Evolutionary conservation across 495 filamentous ascomycete species (phyloP).

Genomic region (Talaromyces stipitatus): DNA sequence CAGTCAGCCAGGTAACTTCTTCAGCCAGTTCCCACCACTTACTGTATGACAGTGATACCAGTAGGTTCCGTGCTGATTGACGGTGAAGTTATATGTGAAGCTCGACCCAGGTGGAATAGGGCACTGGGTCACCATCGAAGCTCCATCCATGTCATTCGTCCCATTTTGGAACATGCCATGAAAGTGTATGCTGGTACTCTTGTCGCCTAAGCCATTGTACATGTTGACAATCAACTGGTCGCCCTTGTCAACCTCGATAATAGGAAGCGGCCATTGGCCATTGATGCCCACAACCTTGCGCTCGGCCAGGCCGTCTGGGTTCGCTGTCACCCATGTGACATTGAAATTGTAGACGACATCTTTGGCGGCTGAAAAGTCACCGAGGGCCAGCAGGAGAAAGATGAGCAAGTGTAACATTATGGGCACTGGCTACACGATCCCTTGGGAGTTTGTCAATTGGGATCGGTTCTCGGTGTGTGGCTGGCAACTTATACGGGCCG

Average conservation of each 20-base stretch:
- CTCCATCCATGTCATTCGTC: slow-evolving; percentile 68
- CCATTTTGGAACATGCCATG: slow-evolving; percentile 71
- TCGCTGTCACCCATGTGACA: slow-evolving; percentile 70
- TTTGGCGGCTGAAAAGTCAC: slow-evolving; percentile 32
- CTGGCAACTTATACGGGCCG: not conserved
- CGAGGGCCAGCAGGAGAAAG: not conserved
- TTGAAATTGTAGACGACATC: slow-evolving; percentile 73
- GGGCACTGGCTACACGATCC: not conserved
- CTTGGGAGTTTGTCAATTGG: not conserved
- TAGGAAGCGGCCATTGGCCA: slow-evolving; percentile 67
- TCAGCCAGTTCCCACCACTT: not conserved
- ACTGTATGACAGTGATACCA: slow-evolving; percentile 73
- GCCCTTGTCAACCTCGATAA: slow-evolving; percentile 60
- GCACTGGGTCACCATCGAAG: slow-evolving; percentile 62
- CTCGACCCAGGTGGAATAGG: slow-evolving; percentile 52
- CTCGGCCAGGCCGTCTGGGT: slow-evolving; percentile 63
- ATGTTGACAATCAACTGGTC: slow-evolving; percentile 66
- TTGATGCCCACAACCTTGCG: slow-evolving; percentile 76
- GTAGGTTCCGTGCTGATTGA: slow-evolving; percentile 69
- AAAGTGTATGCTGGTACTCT: slow-evolving; percentile 66
- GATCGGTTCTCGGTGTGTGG: not conserved
- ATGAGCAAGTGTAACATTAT: not conserved
- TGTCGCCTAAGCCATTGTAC: slow-evolving; percentile 64
- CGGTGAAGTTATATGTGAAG: slow-evolving; percentile 72
- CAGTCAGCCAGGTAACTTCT: not conserved